Conservation (phyloP, 139 green algal species). For the Bryopsis sp. region DNA sequence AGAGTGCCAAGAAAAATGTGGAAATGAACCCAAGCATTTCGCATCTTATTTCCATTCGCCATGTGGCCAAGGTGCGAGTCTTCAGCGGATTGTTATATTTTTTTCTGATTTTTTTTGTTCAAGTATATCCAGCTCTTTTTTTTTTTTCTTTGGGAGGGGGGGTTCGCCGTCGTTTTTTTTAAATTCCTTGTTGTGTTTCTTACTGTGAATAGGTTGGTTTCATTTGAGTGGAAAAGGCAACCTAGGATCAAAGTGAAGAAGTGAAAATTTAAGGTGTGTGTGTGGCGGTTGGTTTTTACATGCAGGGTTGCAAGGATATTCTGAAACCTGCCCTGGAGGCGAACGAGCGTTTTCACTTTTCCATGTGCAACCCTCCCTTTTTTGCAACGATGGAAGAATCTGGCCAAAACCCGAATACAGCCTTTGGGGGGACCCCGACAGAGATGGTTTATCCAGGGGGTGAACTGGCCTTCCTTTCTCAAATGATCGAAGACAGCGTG, state of each 20-base stretch:
- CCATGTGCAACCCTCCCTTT: constrained; percentile 97
- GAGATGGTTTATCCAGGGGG: constrained; percentile 89
- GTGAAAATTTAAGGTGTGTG: background rate
- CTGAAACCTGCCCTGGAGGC: constrained; percentile 16
- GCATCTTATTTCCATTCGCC: background rate
- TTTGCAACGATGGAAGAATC: constrained; percentile 75
- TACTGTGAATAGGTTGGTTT: background rate
- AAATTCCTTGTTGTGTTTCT: constrained; percentile 1
- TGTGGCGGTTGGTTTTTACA: background rate
- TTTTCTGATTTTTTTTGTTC: too few species aligned
- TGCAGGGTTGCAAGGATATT: constrained; percentile 14
- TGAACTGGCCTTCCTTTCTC: constrained; percentile 75
- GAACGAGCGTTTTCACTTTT: constrained; percentile 54
- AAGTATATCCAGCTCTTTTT: too few species aligned
- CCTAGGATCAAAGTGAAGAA: too few species aligned
- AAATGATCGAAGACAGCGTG: constrained; percentile 78
- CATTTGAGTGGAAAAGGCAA: too few species aligned
- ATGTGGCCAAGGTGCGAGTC: too few species aligned
- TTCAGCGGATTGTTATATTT: too few species aligned
- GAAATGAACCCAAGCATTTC: background rate
- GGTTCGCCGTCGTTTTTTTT: background rate
- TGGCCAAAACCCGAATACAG: constrained; percentile 68
- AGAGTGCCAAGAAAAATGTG: background rate
- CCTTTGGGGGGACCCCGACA: constrained; percentile 47
- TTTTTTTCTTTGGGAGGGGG: too few species aligned